A percentile compares a stretch with the other conserved stretches of the same genome.
Conservation (phyloP, 192 early-diverging fungal species). For the Gaertneriomyces sp. region DNA sequence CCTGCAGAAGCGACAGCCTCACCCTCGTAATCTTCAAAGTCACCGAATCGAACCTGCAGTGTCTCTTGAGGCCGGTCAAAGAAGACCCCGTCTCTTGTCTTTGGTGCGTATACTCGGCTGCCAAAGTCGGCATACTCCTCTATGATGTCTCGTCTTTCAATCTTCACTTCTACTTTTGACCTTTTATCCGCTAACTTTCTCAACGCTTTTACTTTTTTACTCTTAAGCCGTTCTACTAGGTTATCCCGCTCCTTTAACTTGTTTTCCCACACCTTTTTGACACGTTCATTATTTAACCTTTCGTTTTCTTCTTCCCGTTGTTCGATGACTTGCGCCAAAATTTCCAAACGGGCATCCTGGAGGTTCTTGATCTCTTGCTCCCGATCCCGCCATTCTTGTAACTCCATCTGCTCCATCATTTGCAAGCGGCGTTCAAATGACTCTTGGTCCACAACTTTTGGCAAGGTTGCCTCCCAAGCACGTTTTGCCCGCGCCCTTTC, state of each 20-base stretch:
- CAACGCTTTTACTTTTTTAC: conserved; percentile 49
- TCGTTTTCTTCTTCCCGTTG: conserved; percentile 54
- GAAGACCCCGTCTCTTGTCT: conserved; percentile 52
- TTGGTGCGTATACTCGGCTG: conserved; percentile 55
- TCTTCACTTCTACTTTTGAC: conserved; percentile 39
- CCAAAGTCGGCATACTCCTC: conserved; percentile 54
- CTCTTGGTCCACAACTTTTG: conserved; percentile 51
- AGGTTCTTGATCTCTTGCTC: conserved; percentile 54
- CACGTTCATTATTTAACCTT: conserved; percentile 42
- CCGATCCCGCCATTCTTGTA: conserved; percentile 57
- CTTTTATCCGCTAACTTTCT: conserved; percentile 51
- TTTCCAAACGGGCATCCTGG: conserved; percentile 49
- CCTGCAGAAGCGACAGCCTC: background rate
- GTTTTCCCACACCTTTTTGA: conserved; percentile 52
- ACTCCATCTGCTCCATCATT: conserved; percentile 68
- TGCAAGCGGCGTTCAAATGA: conserved; percentile 51
- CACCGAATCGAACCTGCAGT: conserved; percentile 34
- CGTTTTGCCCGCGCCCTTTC: conserved; percentile 57
- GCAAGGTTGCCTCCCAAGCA: conserved; percentile 55
- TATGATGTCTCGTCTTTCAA: conserved; percentile 55
- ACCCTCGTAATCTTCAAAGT: conserved; percentile 39
- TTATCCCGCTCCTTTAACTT: conserved; percentile 56
- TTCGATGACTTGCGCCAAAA: conserved; percentile 50
- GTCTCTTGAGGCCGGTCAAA: conserved; percentile 33
- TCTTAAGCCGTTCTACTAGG: conserved; percentile 45